Evolutionary conservation across 305 asterid genomes (phyloP).

Genomic region (Fraxinus paxiana): DNA sequence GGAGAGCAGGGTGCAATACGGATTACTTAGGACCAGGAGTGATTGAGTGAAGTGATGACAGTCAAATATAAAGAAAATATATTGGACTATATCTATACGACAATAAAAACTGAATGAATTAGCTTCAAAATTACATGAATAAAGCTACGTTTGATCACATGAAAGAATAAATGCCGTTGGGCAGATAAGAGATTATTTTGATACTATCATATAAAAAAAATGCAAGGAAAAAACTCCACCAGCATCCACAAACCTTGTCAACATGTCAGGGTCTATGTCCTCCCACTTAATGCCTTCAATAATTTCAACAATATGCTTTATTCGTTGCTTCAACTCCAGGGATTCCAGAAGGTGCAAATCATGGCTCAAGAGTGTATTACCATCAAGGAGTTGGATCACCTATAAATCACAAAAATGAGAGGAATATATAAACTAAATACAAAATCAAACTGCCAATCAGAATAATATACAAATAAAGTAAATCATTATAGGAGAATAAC

Average conservation of each 20-base stretch:
- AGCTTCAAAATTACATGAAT: not conserved
- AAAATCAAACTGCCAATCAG: conserved; percentile 16
- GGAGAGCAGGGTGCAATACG: not conserved
- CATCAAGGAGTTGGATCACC: conserved; percentile 63
- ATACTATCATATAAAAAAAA: conserved; percentile 8
- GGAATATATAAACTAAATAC: conserved; percentile 24
- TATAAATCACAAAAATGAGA: conserved; percentile 33
- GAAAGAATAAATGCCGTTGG: not conserved
- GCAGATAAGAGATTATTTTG: not conserved
- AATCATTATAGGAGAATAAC: conserved; percentile 9
- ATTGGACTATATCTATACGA: conserved; percentile 15
- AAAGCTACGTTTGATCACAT: not conserved
- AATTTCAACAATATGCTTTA: conserved; percentile 76
- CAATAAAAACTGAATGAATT: conserved; percentile 6
- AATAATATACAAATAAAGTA: conserved; percentile 11
- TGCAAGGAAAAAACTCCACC: conserved; percentile 18
- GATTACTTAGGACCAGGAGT: not conserved
- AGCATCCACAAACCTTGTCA: conserved; percentile 63
- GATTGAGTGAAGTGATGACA: not conserved
- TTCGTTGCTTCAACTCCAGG: conserved; percentile 86
- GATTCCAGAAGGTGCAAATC: conserved; percentile 95
- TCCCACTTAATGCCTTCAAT: conserved; percentile 87
- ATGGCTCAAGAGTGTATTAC: conserved; percentile 67
- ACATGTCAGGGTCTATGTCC: conserved; percentile 71
- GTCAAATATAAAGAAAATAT: conserved; percentile 15